Evolutionary conservation across 441 rosid genomes (phyloP).

Genomic region (Flueggea neowawraea): DNA sequence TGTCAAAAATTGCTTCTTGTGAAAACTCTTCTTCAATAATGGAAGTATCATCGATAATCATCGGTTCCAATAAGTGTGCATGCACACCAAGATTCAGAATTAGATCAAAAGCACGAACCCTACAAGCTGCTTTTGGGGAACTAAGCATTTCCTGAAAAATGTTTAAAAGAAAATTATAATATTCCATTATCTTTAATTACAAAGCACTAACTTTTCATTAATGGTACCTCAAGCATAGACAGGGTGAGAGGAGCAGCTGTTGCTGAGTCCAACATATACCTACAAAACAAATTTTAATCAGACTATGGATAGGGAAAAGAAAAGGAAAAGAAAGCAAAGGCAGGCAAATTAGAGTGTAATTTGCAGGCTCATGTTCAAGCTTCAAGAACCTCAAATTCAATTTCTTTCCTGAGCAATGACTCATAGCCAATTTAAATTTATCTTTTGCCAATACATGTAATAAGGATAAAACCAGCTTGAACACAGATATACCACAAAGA

Average conservation of each 20-base stretch:
- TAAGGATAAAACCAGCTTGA: not conserved
- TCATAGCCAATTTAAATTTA: too few species aligned
- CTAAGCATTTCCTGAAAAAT: constrained; percentile 84
- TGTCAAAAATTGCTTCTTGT: constrained; percentile 65
- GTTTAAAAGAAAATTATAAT: constrained; percentile 17
- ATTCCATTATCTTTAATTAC: constrained; percentile 10
- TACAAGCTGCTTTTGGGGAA: constrained; percentile 74
- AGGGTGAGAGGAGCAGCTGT: constrained; percentile 98
- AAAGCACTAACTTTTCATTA: constrained; percentile 14
- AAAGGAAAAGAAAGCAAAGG: too few species aligned
- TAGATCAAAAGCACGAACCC: constrained; percentile 95
- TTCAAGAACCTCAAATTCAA: too few species aligned
- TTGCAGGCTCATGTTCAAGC: too few species aligned
- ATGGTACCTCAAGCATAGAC: constrained; percentile 92
- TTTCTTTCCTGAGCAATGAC: not conserved
- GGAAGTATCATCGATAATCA: constrained; percentile 61
- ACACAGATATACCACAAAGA: constrained; percentile 10
- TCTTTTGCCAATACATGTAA: constrained; percentile 2
- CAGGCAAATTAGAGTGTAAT: too few species aligned
- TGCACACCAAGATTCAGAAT: constrained; percentile 98
- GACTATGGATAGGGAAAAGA: too few species aligned
- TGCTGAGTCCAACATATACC: constrained; percentile 98
- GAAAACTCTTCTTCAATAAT: constrained; percentile 83
- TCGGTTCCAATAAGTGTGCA: constrained; percentile 90
- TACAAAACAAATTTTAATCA: constrained; percentile 22